Evolutionary conservation across 805 yeast species (phyloP).

Genomic region (Starmerella davenportii): DNA sequence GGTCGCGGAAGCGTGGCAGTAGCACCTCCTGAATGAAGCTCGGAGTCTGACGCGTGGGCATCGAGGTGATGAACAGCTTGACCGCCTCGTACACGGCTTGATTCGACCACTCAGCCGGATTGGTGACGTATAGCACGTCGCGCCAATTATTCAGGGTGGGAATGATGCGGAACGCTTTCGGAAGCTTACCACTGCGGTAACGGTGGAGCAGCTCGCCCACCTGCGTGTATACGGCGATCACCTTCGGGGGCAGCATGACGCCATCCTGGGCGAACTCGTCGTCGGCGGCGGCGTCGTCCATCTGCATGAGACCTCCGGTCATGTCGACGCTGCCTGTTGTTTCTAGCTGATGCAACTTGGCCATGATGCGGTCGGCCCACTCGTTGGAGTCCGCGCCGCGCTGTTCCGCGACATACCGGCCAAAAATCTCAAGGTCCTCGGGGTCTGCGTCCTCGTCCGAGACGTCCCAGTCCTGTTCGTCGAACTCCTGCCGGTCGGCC

Average conservation of each 20-base stretch:
- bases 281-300: slow-evolving; percentile 8
- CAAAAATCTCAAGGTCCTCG: slow-evolving; percentile 70
- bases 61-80: slow-evolving; percentile 75
- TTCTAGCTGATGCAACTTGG: slow-evolving; percentile 33
- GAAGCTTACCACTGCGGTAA: slow-evolving; percentile 89
- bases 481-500: slow-evolving; percentile 29
- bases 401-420: slow-evolving; percentile 34
- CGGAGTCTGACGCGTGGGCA: slow-evolving; percentile 77
- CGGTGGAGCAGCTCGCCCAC: slow-evolving; percentile 75
- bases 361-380: slow-evolving; percentile 86
- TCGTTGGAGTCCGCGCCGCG: slow-evolving; percentile 16
- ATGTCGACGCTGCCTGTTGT: slow-evolving; percentile 29
- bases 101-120: slow-evolving; percentile 88
- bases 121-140: slow-evolving; percentile 79
- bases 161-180: slow-evolving; percentile 87
- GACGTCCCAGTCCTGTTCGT: slow-evolving; percentile 30
- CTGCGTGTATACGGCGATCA: slow-evolving; percentile 81
- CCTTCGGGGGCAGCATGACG: slow-evolving; percentile 86
- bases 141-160: slow-evolving; percentile 93
- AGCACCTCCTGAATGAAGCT: slow-evolving; percentile 42
- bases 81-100: slow-evolving; percentile 92
- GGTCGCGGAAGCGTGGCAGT: slow-evolving; percentile 26
- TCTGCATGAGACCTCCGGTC: slow-evolving; percentile 22
- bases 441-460: slow-evolving; percentile 47
- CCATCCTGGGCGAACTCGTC: slow-evolving; percentile 31